Evolutionary conservation across 2,329 filamentous ascomycete genomes (phyloP), one percentile per base, ranked within the genome.

Genomic region (Cordyceps cateniannulata): DNA sequence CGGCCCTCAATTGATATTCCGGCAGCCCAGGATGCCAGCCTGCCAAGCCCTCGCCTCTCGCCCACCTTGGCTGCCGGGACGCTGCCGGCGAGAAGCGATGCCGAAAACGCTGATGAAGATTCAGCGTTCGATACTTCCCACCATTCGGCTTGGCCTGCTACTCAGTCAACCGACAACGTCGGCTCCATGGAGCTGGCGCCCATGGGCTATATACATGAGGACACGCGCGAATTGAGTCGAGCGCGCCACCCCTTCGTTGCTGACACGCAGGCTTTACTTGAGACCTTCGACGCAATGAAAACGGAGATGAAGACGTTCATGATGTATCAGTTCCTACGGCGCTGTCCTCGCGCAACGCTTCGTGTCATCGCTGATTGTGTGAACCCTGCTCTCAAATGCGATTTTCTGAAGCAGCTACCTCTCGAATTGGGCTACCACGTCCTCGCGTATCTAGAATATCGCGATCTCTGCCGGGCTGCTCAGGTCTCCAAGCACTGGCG

Each of bases 401-500:
- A 99, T 71, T 97, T 98, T 64, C 78, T 99, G 54, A 85, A 85
- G 63, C 85, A 91, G 62, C 81, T 99, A 1, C 95, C 95, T 2
- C 79, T 89, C 0, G 95, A 99, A 72, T 82, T 99, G 22, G 90
- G 90, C 60, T 84, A 96, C 22, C 90, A 96, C 67, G 87, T 98
- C 54, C 82, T 97, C 14, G 88, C 89, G 29, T 96, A 93, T 70
- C 84, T 99, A 20, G 90, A 96, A 70, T 82, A 89, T 60, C 85
- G 86, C 67, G 95, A 93, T 67, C 86, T 98, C 68, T 97, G 93
- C 72, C 88, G 87, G 63, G 92, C 93, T 12, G 90, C 95, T 1
- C 93, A 95, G 68, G 95, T 98, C 5, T 98, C 93, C 0, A 97
- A 91, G 73, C 88, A 90, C 70, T 99, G 95, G 95, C 86, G 95